Conservation (phyloP, 306 rosid genomes). For the Sphenostylis stenocarpa region DNA sequence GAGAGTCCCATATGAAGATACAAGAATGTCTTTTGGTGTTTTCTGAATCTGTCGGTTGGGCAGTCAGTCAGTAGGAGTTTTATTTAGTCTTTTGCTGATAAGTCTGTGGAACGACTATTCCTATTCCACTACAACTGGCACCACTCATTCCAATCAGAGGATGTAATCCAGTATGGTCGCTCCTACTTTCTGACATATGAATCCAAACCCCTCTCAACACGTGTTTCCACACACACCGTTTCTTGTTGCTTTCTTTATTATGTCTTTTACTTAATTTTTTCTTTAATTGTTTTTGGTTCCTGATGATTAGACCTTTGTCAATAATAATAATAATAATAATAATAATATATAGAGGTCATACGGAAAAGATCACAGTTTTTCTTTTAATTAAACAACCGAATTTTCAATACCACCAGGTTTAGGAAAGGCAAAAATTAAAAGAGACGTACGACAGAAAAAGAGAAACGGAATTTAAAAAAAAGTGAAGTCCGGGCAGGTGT, state of each 20-base stretch:
- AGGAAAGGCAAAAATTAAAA: neutral
- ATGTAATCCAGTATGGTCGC: neutral
- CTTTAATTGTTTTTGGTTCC: too few species aligned
- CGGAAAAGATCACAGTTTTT: neutral
- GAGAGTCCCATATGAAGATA: neutral
- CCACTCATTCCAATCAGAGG: neutral
- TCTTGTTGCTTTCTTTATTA: neutral
- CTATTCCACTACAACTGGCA: slow-evolving; percentile 3
- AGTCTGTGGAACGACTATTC: neutral
- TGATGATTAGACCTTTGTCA: too few species aligned
- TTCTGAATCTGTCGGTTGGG: neutral
- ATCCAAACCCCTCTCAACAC: neutral
- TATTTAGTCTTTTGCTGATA: neutral
- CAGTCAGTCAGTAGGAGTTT: neutral
- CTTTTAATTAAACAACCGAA: neutral
- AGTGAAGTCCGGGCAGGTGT: neutral
- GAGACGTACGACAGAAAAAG: neutral
- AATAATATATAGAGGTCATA: too few species aligned
- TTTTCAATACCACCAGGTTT: neutral
- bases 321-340: too few species aligned
- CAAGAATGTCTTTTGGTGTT: neutral
- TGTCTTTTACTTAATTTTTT: neutral
- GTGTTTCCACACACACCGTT: neutral
- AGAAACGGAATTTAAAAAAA: neutral
- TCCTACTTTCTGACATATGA: neutral